Percentiles rank a stretch among this genome's conserved stretches.
phyloP scores from a whole-genome alignment of 2,329 filamentous ascomycete species.

The Aspergillus terreus region DNA sequence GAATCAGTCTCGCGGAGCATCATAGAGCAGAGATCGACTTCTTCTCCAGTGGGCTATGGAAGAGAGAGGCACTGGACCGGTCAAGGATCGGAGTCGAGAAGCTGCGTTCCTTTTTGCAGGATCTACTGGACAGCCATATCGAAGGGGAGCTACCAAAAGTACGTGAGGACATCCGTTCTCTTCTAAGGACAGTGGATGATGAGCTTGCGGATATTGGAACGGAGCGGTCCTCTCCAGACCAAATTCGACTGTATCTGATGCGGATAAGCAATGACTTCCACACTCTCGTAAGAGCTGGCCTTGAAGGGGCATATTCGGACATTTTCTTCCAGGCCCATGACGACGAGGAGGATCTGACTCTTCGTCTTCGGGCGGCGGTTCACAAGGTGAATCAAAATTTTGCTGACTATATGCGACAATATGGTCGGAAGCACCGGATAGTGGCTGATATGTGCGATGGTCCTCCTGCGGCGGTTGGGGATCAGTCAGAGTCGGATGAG shows the following conservation, averaged over 20 bases:
- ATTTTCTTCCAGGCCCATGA: constrained; percentile 8
- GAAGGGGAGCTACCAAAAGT: constrained; percentile 19
- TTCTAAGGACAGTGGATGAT: constrained; percentile 9
- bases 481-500: too few relatives aligned
- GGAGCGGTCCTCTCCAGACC: constrained; percentile 8
- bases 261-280: constrained; percentile 17
- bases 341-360: not conserved
- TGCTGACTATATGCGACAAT: constrained; percentile 15
- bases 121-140: constrained; percentile 18
- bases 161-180: constrained; percentile 11
- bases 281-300: constrained; percentile 14
- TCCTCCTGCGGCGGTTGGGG: too few relatives aligned
- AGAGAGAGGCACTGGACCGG: constrained; percentile 10
- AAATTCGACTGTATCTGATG: constrained; percentile 21
- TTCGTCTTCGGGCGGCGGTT: constrained; percentile 16
- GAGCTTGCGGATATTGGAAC: constrained; percentile 14
- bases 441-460: not conserved
- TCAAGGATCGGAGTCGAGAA: constrained; percentile 18
- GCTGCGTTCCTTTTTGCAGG: constrained; percentile 17
- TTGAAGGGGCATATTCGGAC: constrained; percentile 20
- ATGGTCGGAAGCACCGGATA: constrained; percentile 15
- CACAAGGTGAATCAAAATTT: constrained; percentile 18
- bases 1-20: constrained; percentile 5
- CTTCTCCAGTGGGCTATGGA: constrained; percentile 17
- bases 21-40: constrained; percentile 10